Percentiles rank a stretch among this genome's conserved stretches.
Conservation (phyloP, 352 stramenopile genomes). For the Globisporangium viniferum region DNA sequence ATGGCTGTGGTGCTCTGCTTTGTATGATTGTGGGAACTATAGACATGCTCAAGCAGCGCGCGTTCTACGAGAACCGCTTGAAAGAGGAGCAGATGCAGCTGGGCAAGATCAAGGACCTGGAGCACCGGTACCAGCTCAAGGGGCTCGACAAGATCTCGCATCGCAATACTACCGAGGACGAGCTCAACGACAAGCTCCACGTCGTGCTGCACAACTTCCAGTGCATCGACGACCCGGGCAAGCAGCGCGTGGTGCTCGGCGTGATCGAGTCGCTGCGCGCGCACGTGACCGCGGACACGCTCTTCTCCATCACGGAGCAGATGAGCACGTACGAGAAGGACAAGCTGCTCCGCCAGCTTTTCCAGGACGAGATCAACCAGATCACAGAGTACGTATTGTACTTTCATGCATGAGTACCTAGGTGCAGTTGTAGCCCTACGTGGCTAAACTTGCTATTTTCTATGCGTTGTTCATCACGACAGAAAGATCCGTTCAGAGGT, state of each 20-base stretch:
- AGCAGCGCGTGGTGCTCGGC: constrained; percentile 49
- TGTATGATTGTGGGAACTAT: not conserved
- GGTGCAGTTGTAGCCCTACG: not conserved
- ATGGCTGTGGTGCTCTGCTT: not conserved
- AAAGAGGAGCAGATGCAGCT: constrained; percentile 34
- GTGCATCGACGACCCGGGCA: constrained; percentile 52
- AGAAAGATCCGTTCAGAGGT: constrained; percentile 56
- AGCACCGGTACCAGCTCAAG: constrained; percentile 46
- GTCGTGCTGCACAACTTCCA: constrained; percentile 54
- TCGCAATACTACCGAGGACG: constrained; percentile 37
- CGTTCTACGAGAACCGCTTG: constrained; percentile 26
- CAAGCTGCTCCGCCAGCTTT: constrained; percentile 48
- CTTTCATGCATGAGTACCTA: not conserved
- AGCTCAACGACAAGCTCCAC: constrained; percentile 51
- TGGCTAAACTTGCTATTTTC: not conserved
- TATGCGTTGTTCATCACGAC: not conserved
- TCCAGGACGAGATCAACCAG: constrained; percentile 48
- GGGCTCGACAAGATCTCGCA: constrained; percentile 49
- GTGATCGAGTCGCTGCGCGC: constrained; percentile 45
- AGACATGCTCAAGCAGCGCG: constrained; percentile 42
- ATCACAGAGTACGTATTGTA: constrained; percentile 42
- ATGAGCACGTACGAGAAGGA: constrained; percentile 59
- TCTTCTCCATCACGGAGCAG: constrained; percentile 42
- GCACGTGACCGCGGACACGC: constrained; percentile 44
- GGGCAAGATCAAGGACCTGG: constrained; percentile 43